Conservation (phyloP, 805 yeast genomes). For the Kuraishia floccosa region DNA sequence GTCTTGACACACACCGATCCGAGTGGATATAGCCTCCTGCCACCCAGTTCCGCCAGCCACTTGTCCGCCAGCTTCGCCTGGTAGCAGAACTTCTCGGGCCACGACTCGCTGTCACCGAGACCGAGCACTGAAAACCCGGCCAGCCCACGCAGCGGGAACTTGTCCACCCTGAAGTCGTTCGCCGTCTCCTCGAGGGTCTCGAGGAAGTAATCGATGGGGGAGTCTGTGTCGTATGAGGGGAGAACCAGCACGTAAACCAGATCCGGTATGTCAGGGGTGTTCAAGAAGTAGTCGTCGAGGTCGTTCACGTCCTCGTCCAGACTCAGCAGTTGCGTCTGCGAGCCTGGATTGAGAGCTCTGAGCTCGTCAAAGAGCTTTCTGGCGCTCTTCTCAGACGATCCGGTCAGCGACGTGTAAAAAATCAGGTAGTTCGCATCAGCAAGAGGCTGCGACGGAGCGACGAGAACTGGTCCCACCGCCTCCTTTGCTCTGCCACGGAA, state of each 20-base stretch:
- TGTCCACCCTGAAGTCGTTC: slow-evolving; percentile 79
- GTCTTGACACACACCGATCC: slow-evolving; percentile 78
- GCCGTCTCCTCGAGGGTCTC: slow-evolving; percentile 73
- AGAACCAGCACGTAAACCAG: slow-evolving; percentile 60
- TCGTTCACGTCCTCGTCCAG: slow-evolving; percentile 78
- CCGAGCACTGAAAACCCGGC: slow-evolving; percentile 83
- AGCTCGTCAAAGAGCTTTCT: slow-evolving; percentile 30
- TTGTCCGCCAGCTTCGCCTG: slow-evolving; percentile 71
- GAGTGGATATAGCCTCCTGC: slow-evolving; percentile 69
- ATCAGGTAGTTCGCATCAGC: slow-evolving; percentile 49
- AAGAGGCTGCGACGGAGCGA: slow-evolving; percentile 27
- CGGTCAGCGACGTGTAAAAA: slow-evolving; percentile 81
- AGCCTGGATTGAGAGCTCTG: slow-evolving; percentile 11
- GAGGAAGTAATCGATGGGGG: slow-evolving; percentile 81
- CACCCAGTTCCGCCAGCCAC: slow-evolving; percentile 77
- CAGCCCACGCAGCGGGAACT: slow-evolving; percentile 57
- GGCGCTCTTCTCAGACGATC: slow-evolving; percentile 69
- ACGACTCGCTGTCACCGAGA: slow-evolving; percentile 77
- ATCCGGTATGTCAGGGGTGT: slow-evolving; percentile 38
- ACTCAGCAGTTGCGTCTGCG: slow-evolving; percentile 45
- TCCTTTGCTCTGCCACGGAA: slow-evolving; percentile 8
- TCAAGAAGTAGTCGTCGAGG: slow-evolving; percentile 70
- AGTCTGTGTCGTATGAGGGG: slow-evolving; percentile 89
- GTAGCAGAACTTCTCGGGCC: slow-evolving; percentile 79
- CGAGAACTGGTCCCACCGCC: slow-evolving; percentile 11